phyloP scores from a whole-genome alignment of 1,284 basidiomycete species.

The Ganoderma sinense region DNA sequence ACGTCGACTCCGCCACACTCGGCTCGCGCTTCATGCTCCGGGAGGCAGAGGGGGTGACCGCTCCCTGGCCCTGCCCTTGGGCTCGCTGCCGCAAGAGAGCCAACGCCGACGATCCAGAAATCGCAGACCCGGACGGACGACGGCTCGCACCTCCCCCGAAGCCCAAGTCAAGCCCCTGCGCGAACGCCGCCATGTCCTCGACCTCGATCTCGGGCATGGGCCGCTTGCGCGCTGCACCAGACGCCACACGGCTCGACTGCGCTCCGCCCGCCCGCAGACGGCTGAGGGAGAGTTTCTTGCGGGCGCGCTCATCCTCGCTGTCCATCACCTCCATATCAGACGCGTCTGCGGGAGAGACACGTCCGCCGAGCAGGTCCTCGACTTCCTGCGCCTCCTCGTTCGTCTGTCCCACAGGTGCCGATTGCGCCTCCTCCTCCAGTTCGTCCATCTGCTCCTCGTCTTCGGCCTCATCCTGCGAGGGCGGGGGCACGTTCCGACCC shows the following conservation, averaged over 20 bases:
- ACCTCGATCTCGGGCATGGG: slow-evolving; percentile 11
- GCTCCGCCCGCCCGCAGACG: not conserved
- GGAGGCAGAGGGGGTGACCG: not conserved
- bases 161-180: slow-evolving; percentile 11
- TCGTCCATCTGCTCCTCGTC: not conserved
- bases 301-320: slow-evolving; percentile 26
- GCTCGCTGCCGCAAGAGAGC: not conserved
- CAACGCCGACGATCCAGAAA: not conserved
- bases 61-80: not conserved
- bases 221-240: not conserved
- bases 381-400: slow-evolving; percentile 19
- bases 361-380: slow-evolving; percentile 10
- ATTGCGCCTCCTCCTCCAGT: slow-evolving; percentile 6
- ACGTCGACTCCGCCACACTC: slow-evolving; percentile 5
- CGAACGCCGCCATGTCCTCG: slow-evolving; percentile 22
- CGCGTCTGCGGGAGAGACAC: not conserved
- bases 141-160: not conserved
- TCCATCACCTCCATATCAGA: slow-evolving; percentile 14
- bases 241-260: not conserved
- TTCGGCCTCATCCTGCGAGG: not conserved
- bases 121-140: not conserved
- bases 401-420: not conserved
- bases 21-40: not conserved
- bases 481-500: not conserved
- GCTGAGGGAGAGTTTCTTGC: slow-evolving; percentile 6